Evolutionary conservation across 345 rosid genomes (phyloP).

Genomic region (Eucalyptus decipiens): DNA sequence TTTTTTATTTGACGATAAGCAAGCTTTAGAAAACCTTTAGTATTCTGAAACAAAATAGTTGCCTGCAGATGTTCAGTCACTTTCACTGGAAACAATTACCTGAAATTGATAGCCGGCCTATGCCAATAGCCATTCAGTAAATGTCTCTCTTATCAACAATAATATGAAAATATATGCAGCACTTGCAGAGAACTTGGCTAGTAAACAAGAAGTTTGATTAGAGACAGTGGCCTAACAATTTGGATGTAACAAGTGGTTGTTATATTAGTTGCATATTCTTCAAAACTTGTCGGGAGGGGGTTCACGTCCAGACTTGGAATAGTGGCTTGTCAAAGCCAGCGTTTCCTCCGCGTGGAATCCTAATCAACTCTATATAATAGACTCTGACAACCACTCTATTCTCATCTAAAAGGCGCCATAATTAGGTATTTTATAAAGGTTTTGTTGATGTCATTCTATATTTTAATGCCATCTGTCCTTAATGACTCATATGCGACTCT

Average conservation of each 20-base stretch:
- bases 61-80: background rate
- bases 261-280: background rate
- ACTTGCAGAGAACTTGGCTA: background rate
- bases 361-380: background rate
- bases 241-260: background rate
- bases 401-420: background rate
- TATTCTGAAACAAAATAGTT: background rate
- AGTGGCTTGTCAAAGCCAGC: background rate
- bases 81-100: background rate
- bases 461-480: background rate
- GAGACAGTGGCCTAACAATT: background rate
- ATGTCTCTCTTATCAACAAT: background rate
- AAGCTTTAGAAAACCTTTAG: background rate
- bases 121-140: background rate
- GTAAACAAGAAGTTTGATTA: background rate
- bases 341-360: background rate
- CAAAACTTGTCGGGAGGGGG: background rate
- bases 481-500: background rate
- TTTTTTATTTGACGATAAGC: background rate
- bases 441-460: background rate
- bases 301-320: background rate
- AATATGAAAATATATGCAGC: background rate
- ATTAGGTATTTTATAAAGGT: background rate
- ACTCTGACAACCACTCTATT: background rate
- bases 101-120: background rate